These are phyloP conservation scores for Nadsonia commutata DNA, from an alignment of 1,139 yeast genomes.

Conservation along the genomic window DNA sequence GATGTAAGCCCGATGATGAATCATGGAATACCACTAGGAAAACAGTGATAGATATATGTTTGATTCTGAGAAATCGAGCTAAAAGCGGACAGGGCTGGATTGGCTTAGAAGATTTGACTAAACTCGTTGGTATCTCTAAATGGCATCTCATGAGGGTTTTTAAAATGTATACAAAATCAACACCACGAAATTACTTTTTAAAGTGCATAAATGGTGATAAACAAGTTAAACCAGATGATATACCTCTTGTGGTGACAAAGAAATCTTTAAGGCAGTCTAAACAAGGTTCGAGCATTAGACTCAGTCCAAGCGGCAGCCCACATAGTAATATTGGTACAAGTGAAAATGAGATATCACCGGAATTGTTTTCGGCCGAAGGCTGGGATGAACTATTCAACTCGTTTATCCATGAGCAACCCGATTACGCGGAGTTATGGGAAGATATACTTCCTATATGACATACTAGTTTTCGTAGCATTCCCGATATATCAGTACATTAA, in stretches of 20 bases:
- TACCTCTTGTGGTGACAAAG: conserved; percentile 7
- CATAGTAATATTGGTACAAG: too few relatives aligned
- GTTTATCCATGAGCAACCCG: too few relatives aligned
- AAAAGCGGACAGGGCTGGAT: conserved; percentile 8
- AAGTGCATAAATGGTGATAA: conserved; percentile 4
- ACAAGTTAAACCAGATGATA: conserved; percentile 3
- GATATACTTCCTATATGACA: too few relatives aligned
- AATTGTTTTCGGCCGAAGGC: too few relatives aligned
- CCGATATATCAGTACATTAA: too few relatives aligned
- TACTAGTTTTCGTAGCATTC: too few relatives aligned
- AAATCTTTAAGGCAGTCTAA: conserved; percentile 4
- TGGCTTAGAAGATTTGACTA: conserved; percentile 11
- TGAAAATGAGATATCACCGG: too few relatives aligned
- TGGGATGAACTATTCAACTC: too few relatives aligned
- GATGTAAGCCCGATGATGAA: conserved; percentile 15
- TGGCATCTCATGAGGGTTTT: conserved; percentile 21
- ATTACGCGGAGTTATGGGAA: too few relatives aligned
- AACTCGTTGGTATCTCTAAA: conserved; percentile 15
- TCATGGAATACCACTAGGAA: conserved; percentile 12
- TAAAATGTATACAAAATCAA: conserved; percentile 16
- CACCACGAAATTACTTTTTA: conserved; percentile 14
- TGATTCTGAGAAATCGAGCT: conserved; percentile 7
- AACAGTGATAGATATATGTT: conserved; percentile 11
- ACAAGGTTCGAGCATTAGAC: too few relatives aligned
- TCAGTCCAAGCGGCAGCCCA: too few relatives aligned